Evolutionary conservation across 495 filamentous ascomycete genomes (phyloP).

Genomic region (Mytilinidion resinicola): DNA sequence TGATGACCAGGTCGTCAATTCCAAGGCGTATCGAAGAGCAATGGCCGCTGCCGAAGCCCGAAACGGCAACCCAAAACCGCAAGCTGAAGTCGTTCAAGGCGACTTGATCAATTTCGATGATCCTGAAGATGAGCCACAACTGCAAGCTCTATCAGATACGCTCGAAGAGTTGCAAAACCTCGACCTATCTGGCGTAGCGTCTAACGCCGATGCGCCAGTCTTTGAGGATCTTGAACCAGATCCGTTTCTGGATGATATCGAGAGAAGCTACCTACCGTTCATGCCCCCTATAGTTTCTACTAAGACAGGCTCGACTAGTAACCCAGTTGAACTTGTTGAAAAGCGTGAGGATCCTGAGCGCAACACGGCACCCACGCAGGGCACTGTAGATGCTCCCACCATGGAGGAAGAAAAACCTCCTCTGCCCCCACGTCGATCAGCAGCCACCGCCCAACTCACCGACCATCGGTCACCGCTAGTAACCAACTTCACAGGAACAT

Average conservation of each 20-base stretch:
- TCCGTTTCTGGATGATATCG: slow-evolving; percentile 9
- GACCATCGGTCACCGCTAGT: not conserved
- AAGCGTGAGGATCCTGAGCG: not conserved
- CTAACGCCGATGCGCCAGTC: not conserved
- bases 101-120: slow-evolving; percentile 3
- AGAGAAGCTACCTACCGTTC: slow-evolving; percentile 11
- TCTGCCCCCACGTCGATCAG: slow-evolving; percentile 8
- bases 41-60: slow-evolving; percentile 1
- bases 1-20: slow-evolving; percentile 19
- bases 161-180: not conserved
- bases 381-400: not conserved
- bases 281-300: slow-evolving; percentile 13
- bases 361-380: not conserved
- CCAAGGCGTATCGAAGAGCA: slow-evolving; percentile 16
- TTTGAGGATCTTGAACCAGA: not conserved
- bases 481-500: not conserved
- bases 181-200: not conserved
- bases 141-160: not conserved
- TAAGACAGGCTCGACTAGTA: not conserved
- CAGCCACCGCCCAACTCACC: not conserved
- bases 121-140: not conserved
- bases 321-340: not conserved
- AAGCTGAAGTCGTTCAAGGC: not conserved
- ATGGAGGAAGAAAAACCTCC: slow-evolving; percentile 9
- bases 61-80: not conserved